A percentile compares a stretch with the other conserved stretches of the same genome.
Evolutionary conservation across 2,329 filamentous ascomycete genomes (phyloP).

Genomic region (Truncatella angustata): DNA sequence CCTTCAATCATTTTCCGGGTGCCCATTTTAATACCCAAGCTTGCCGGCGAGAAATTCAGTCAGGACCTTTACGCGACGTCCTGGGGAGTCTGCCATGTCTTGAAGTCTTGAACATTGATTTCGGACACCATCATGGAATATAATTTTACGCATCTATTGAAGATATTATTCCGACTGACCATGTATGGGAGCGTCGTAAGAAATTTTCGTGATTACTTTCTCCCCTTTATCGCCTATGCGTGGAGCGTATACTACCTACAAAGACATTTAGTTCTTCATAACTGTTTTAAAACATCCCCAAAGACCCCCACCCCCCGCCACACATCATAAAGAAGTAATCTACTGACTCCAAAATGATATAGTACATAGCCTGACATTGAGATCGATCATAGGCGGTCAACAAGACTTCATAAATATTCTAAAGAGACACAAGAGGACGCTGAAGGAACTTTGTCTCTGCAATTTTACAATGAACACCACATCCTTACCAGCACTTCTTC

Average conservation of each 20-base stretch:
- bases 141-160: not conserved
- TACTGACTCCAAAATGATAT: no score
- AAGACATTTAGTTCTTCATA: no score
- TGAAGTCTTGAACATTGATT: slow-evolving; percentile 19
- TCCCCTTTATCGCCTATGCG: no score
- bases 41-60: not conserved
- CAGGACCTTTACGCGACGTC: slow-evolving; percentile 11
- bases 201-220: no score
- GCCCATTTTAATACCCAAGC: no score
- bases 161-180: slow-evolving; percentile 13
- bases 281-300: no score
- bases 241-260: no score
- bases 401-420: slow-evolving; percentile 21
- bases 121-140: slow-evolving; percentile 10
- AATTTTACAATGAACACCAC: slow-evolving; percentile 20
- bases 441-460: slow-evolving; percentile 21
- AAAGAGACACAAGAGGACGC: slow-evolving; percentile 21
- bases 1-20: no score
- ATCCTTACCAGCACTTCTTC: slow-evolving; percentile 24
- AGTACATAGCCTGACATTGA: slow-evolving; percentile 20
- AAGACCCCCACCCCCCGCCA: no score
- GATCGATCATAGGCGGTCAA: slow-evolving; percentile 20
- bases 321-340: no score
- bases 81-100: slow-evolving; percentile 21
- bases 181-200: slow-evolving; percentile 23